Evolutionary conservation across 345 rosid genomes (phyloP).

Genomic region (Gossypioides kirkii): DNA sequence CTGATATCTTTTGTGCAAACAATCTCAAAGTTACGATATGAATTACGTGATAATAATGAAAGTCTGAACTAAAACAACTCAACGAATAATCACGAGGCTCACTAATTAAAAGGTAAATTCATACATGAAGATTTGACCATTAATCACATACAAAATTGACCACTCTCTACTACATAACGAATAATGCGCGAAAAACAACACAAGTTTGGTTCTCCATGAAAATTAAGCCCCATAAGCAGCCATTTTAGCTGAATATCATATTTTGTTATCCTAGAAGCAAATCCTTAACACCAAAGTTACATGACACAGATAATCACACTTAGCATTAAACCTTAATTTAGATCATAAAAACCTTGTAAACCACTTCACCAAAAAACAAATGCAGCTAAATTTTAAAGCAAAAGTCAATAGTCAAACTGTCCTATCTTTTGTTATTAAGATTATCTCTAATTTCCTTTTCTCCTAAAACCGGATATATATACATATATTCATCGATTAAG

Average conservation of each 20-base stretch:
- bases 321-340: not conserved
- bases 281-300: not conserved
- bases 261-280: not conserved
- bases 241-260: not conserved
- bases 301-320: not conserved
- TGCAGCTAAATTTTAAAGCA: slow-evolving; percentile 1
- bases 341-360: not conserved
- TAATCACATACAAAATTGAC: not conserved
- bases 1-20: not conserved
- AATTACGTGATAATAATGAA: too few relatives aligned
- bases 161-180: not conserved
- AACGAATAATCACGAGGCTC: not conserved
- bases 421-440: not conserved
- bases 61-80: not conserved
- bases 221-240: not conserved
- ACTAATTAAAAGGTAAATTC: not conserved
- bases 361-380: not conserved
- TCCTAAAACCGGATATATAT: not conserved
- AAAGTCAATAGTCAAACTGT: not conserved
- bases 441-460: not conserved
- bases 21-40: not conserved
- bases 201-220: not conserved
- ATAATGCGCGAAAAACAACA: not conserved
- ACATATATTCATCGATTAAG: not conserved
- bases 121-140: not conserved